Base-by-base conservation (phyloP, 2,329 filamentous ascomycete genomes). In the Thielaviopsis populi region DNA sequence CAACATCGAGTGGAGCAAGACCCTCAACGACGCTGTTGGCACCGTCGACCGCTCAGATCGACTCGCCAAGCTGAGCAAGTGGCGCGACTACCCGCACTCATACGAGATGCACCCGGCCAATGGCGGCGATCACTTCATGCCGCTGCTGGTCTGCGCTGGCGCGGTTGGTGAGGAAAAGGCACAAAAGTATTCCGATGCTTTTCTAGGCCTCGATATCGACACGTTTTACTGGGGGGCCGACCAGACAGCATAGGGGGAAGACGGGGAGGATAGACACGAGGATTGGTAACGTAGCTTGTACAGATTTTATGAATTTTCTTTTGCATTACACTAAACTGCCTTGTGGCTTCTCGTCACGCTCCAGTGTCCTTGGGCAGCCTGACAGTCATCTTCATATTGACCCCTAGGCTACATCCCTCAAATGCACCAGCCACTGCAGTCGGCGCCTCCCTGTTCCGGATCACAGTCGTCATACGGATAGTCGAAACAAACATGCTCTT, bases 41-140 rank as follows among this genome's bases (percentile, higher is more conserved):
- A 74, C 73, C 24, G 68, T 70, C 30, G 71, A 73, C 41, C 66
- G 68, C 4, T 67, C 69, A 17, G 73, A 74, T 63, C 69, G 80
- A 41, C 74, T 71, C 65, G 69, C 68, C 43, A 76, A 71, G 53
- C 73, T 84, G 42, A 69, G 69, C 10, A 70, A 68, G 1, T 84
- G 81, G 80, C 74, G 80, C 63, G 69, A 69, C 2, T 74, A 81
- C 67, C 77, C 78, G 0, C 70, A 75, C 40, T 75, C 77, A 0
- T 78, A 79, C 66, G 73, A 76, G 13, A 80, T 82, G 76, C 82
- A 84, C 69, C 82, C 82, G 2, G 71, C 72, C 1, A 70, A 73
- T 10, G 80, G 77, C 0, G 80, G 79, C 0, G 82, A 84, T 71
- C 82, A 84, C 67, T 83, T 84, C 63, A 71, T 84, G 75, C 82